A percentile compares a stretch with the other conserved stretches of the same genome.
Conservation (phyloP, 2,329 filamentous ascomycete species). For the Triangularia verruculosa region DNA sequence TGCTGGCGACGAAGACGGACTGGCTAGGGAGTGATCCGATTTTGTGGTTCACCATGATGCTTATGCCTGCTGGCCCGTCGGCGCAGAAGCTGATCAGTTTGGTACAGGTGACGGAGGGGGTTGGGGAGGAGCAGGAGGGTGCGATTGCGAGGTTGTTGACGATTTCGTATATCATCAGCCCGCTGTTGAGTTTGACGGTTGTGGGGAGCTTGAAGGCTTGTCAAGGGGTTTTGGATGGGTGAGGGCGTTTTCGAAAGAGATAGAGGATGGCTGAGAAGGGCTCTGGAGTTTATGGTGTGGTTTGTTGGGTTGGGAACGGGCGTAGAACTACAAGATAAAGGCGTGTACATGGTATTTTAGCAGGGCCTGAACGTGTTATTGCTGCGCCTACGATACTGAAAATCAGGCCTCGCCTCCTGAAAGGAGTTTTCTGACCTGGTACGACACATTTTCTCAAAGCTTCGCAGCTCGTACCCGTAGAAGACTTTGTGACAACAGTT, state of each 20-base stretch:
- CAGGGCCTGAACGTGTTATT: too few relatives aligned
- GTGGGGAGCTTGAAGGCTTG: conserved; percentile 24
- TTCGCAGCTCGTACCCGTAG: too few relatives aligned
- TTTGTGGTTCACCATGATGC: conserved; percentile 58
- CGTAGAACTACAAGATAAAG: background rate
- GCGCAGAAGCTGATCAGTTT: conserved; percentile 48
- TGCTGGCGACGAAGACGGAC: conserved; percentile 49
- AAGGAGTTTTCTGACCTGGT: too few relatives aligned
- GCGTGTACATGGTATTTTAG: too few relatives aligned
- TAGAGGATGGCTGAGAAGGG: background rate
- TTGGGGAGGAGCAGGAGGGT: conserved; percentile 39
- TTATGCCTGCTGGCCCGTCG: conserved; percentile 47
- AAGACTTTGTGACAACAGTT: too few relatives aligned
- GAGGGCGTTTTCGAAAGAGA: background rate
- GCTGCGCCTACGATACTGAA: too few relatives aligned
- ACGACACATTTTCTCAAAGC: too few relatives aligned
- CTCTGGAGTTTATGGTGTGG: background rate
- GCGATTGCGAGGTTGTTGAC: conserved; percentile 42
- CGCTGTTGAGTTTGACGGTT: conserved; percentile 24
- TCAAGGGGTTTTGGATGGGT: conserved; percentile 1
- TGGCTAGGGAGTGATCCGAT: conserved; percentile 57
- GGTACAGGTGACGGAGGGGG: conserved; percentile 41
- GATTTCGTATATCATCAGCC: conserved; percentile 28
- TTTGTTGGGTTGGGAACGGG: background rate
- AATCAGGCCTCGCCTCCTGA: too few relatives aligned